phyloP scores from a whole-genome alignment of 768 basidiomycete genomes.

The Rhodosporidiobolus sp. region DNA sequence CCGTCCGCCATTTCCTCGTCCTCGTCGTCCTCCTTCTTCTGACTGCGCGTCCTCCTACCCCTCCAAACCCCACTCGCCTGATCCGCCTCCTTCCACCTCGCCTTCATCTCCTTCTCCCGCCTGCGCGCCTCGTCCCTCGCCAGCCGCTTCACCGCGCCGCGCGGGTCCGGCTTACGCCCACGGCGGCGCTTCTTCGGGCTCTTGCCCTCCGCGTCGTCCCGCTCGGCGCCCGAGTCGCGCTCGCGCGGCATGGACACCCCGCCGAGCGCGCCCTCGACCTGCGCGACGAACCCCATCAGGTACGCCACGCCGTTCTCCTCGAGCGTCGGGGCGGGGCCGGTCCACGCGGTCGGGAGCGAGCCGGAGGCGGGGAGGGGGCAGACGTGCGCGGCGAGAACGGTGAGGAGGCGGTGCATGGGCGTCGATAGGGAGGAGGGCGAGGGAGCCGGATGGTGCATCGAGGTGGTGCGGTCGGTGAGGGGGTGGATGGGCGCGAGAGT shows the following conservation, averaged over 20 bases:
- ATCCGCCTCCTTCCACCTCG: too few species aligned
- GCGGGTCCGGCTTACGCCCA: too few species aligned
- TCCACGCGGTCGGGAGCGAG: background rate
- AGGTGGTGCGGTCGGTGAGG: background rate
- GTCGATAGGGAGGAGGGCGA: background rate
- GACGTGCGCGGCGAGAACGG: conserved; percentile 1
- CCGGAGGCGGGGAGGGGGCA: conserved; percentile 4
- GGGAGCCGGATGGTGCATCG: background rate
- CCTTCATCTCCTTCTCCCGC: too few species aligned
- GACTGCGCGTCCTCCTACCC: background rate
- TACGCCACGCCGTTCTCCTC: background rate
- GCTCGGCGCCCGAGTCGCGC: background rate
- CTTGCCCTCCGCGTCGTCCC: background rate
- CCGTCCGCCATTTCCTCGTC: background rate
- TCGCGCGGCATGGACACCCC: background rate
- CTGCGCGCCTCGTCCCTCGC: too few species aligned
- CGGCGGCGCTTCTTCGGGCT: background rate
- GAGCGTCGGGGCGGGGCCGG: background rate
- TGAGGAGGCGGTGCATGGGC: background rate
- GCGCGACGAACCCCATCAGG: background rate
- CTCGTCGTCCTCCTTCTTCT: background rate
- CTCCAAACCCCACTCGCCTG: too few species aligned
- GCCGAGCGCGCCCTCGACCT: conserved; percentile 5
- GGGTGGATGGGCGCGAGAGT: background rate
- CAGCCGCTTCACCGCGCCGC: too few species aligned